Percentiles rank a stretch among this genome's conserved stretches.
Evolutionary conservation across 495 filamentous ascomycete genomes (phyloP).

Genomic region (Paragyromitra xinjiangensis): DNA sequence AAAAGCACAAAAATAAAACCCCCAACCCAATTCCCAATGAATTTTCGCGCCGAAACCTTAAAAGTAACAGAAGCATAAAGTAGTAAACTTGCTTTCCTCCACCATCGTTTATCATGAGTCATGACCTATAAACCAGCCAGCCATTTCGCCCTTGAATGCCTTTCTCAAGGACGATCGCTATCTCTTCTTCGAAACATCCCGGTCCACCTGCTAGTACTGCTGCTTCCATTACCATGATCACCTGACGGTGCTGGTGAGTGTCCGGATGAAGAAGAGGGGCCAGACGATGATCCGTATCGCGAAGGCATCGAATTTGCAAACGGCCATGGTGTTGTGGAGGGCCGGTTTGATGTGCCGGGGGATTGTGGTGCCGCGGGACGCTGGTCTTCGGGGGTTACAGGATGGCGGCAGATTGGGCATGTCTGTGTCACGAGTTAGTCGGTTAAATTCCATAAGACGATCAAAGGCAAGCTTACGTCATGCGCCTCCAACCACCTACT

Average conservation of each 20-base stretch:
- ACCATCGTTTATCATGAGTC: not conserved
- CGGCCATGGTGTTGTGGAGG: conserved; percentile 22
- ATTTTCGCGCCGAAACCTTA: conserved; percentile 3
- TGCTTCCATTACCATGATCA: conserved; percentile 20
- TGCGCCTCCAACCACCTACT: conserved; percentile 55
- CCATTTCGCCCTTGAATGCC: not conserved
- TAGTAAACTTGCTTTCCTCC: not conserved
- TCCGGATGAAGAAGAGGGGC: conserved; percentile 8
- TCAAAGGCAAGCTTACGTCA: conserved; percentile 38
- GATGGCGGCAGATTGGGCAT: conserved; percentile 56
- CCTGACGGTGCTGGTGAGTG: conserved; percentile 19
- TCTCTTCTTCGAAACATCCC: conserved; percentile 24
- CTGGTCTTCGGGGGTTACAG: conserved; percentile 50
- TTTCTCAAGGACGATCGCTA: conserved; percentile 20
- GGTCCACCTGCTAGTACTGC: not conserved
- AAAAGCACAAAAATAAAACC: conserved; percentile 2
- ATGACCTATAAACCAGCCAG: conserved; percentile 1
- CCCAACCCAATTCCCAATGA: conserved; percentile 1
- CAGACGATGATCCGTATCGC: conserved; percentile 2
- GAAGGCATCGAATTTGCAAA: conserved; percentile 3
- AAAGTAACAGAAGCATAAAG: not conserved
- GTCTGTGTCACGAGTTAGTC: conserved; percentile 34
- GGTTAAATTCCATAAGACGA: not conserved
- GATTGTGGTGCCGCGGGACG: conserved; percentile 40
- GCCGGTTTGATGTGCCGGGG: not conserved